A percentile compares a stretch with the other conserved stretches of the same genome.
Conservation (phyloP, 345 rosid species). For the Populus nigra region DNA sequence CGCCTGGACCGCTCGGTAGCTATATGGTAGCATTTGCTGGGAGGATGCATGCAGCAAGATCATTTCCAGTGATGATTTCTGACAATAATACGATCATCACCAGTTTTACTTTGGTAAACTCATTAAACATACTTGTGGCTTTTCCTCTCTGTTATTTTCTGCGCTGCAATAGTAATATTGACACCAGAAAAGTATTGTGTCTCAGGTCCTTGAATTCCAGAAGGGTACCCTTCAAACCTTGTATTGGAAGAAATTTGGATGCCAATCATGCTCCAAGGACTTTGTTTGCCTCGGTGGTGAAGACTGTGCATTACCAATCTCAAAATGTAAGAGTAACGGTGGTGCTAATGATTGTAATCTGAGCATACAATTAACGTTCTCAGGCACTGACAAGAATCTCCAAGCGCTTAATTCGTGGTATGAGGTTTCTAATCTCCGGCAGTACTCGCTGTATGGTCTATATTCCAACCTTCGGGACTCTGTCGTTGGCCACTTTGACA, state of each 20-base stretch:
- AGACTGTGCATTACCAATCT: slow-evolving; percentile 61
- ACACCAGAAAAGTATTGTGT: neutral
- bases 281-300: slow-evolving; percentile 53
- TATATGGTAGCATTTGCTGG: slow-evolving; percentile 92
- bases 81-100: slow-evolving; percentile 59
- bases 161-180: neutral
- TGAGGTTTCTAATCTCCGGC: slow-evolving; percentile 68
- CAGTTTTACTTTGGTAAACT: slow-evolving; percentile 71
- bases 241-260: slow-evolving; percentile 79
- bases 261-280: slow-evolving; percentile 48
- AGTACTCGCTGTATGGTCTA: slow-evolving; percentile 56
- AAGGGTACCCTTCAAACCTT: slow-evolving; percentile 71
- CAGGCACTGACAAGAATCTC: slow-evolving; percentile 78
- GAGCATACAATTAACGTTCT: slow-evolving; percentile 69
- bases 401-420: slow-evolving; percentile 82
- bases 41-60: slow-evolving; percentile 87
- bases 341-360: slow-evolving; percentile 52
- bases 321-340: slow-evolving; percentile 49
- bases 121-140: no score
- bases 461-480: slow-evolving; percentile 42
- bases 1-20: slow-evolving; percentile 42
- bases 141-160: neutral
- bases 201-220: slow-evolving; percentile 77
- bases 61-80: slow-evolving; percentile 59
- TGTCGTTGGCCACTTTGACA: slow-evolving; percentile 10